Base-by-base conservation (phyloP, 2,329 filamentous ascomycete genomes). In the Cladosporium sp. region DNA sequence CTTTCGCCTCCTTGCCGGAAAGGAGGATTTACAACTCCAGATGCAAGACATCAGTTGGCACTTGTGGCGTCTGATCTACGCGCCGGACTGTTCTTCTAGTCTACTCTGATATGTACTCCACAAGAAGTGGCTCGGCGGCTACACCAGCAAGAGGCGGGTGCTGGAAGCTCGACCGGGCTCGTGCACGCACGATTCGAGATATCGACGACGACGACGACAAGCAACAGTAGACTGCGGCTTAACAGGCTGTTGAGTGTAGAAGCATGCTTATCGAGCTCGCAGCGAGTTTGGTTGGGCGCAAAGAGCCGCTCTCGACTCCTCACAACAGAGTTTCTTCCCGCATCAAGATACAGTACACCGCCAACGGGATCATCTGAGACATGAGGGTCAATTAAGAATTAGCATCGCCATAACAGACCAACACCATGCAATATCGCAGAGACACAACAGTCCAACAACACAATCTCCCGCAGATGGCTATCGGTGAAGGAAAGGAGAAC, bases 391-490 rank as follows among this genome's bases (percentile, higher is more conserved):
- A 52, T 52, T 42, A 52, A 52, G 50, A 22, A 52, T 52, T 42
- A 22, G 36, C 37, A 55, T 55, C 51, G 51, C 51, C 51, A 55
- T 55, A 55, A 36, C 51, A 55, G 39, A 55, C 28, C 49, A 42
- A n/a, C 37, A 43, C 42, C 34, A 56, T 56, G 54, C 54, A 56
- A 56, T 56, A 56, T 34, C 42, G 47, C 54, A 47, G 40, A 51
- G 30, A 34, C 28, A 20, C 49, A 36, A 25, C 36, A 30, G 19
- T 19, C 12, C 8, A 22, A 37, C 49, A 51, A 39, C 49, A 37
- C 49, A 50, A 50, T 50, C 47, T 36, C 47, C n/a, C 47, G 47
- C 47, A 50, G 17, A 50, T 50, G 47, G 19, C 12, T 20, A 9
- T 38, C 47, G 25, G 47, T 17, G 25, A 5, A 20, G 30, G 36